Conservation (phyloP, 2,329 filamentous ascomycete species). For the Beauveria asiatica region DNA sequence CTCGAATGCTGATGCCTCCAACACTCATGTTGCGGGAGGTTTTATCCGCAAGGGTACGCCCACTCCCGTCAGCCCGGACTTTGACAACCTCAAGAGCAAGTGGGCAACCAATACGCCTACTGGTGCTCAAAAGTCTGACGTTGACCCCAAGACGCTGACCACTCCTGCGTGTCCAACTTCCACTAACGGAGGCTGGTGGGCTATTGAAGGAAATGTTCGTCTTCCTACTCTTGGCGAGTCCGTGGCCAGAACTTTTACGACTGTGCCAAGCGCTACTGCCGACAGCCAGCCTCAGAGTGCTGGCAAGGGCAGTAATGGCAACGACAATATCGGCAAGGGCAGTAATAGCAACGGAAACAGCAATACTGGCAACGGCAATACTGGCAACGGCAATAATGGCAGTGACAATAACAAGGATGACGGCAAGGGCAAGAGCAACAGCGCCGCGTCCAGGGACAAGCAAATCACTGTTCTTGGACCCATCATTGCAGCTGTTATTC, state of each 20-base stretch:
- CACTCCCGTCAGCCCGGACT: constrained; percentile 66
- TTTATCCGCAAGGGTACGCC: constrained; percentile 66
- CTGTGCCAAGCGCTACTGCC: constrained; percentile 14
- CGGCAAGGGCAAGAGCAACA: constrained; percentile 9
- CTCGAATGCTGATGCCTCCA: constrained; percentile 40
- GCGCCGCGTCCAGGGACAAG: constrained; percentile 15
- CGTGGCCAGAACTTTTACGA: constrained; percentile 21
- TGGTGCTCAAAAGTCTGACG: constrained; percentile 57
- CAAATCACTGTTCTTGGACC: constrained; percentile 21
- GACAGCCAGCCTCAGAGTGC: constrained; percentile 11
- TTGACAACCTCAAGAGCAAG: constrained; percentile 64
- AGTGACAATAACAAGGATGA: neutral
- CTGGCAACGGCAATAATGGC: neutral
- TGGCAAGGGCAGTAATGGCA: constrained; percentile 9
- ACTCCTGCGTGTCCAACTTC: constrained; percentile 62
- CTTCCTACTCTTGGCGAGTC: constrained; percentile 61
- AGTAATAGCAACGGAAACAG: neutral
- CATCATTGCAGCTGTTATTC: constrained; percentile 21
- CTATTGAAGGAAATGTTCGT: constrained; percentile 58
- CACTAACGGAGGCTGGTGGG: constrained; percentile 70
- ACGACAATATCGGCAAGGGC: constrained; percentile 8
- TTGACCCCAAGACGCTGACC: constrained; percentile 51
- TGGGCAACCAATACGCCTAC: constrained; percentile 67
- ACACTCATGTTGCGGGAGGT: constrained; percentile 54
- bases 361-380: constrained; percentile 4